Conservation (phyloP, 306 rosid genomes). For the Dalbergia cultrata region DNA sequence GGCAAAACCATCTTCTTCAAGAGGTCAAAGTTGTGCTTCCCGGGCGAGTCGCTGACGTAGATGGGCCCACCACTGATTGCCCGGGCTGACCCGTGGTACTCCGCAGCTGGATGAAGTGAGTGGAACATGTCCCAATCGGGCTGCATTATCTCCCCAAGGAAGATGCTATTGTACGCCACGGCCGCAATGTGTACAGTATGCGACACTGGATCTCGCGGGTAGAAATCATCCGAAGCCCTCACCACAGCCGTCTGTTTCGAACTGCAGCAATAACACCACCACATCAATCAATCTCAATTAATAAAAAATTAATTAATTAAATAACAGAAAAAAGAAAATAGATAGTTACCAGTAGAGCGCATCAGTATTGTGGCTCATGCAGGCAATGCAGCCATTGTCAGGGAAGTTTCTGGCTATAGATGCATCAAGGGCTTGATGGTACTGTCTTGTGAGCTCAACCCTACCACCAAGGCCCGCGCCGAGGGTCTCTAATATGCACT, state of each 20-base stretch:
- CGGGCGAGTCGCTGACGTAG: slow-evolving; percentile 93
- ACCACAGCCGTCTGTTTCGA: slow-evolving; percentile 84
- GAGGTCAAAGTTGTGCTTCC: slow-evolving; percentile 79
- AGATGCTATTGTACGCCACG: slow-evolving; percentile 89
- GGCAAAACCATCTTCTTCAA: slow-evolving; percentile 80
- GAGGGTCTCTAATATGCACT: slow-evolving; percentile 86
- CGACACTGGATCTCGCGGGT: slow-evolving; percentile 80
- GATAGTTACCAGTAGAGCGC: slow-evolving; percentile 74
- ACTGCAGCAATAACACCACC: slow-evolving; percentile 34
- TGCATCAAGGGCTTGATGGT: slow-evolving; percentile 90
- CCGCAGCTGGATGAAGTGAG: slow-evolving; percentile 83
- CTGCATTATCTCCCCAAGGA: slow-evolving; percentile 89
- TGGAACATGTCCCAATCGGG: slow-evolving; percentile 99
- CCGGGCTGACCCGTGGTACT: slow-evolving; percentile 90
- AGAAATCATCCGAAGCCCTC: slow-evolving; percentile 92
- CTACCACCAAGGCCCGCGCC: slow-evolving; percentile 87
- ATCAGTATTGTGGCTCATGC: slow-evolving; percentile 97
- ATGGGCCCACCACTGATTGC: slow-evolving; percentile 96
- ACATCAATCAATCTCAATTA: background rate
- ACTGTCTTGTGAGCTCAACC: slow-evolving; percentile 77
- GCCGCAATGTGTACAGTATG: slow-evolving; percentile 91
- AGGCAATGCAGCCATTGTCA: slow-evolving; percentile 86
- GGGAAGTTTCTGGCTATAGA: slow-evolving; percentile 81
- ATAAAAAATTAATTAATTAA: background rate
- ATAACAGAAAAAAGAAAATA: background rate